Base-by-base conservation (phyloP, 441 rosid species). In the Erysimum cheiri region DNA sequence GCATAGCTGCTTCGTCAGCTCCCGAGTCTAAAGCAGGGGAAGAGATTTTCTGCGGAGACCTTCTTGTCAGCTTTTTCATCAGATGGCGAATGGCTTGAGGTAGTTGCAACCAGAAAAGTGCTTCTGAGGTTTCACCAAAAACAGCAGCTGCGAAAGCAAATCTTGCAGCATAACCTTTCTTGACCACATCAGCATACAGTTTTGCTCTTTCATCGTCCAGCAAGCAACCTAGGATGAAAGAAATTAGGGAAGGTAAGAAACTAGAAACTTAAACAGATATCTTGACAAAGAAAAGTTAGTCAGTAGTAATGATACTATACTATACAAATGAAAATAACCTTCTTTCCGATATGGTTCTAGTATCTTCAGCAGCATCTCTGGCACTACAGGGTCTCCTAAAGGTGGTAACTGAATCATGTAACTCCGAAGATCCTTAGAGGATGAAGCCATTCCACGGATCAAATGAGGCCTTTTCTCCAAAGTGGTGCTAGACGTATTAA, bases 21-120 rank as follows among this genome's bases (percentile, higher is more conserved):
- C 69, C 79, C 68, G 86, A 66, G 39, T 31, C 35, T 36, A 66
- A 50, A 49, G 48, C 57, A 64, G 76, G 64, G 46, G 76, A 44
- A 62, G 85, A 55, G 29, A 69, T 65, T 75, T 82, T 84, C 74
- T 70, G 85, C 31, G 81, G 81, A 64, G 94, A 70, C 83, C 80
- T 90, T 43, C 66, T 85, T 61, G 74, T 79, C 68, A 83, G 78
- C 72, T 85, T 95, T 62, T 84, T 82, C 83, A 86, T 85, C 75
- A 87, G 82, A 81, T 90, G 98, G 67, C 87, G 81, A 43, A 92
- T 83, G 76, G 99, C 98, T 74, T 62, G 88, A 29, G 99, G 95
- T 80, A 95, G 85, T 80, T 90, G 97, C 84, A 95, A 79, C 99
- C 99, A 95, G 85, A 95, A 95, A 71, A 88, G 82, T 72, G 98